Evolutionary conservation across 73 alveolate species (phyloP), one percentile per base, ranked within the genome.

Genomic region (Uronychia binucleata): DNA sequence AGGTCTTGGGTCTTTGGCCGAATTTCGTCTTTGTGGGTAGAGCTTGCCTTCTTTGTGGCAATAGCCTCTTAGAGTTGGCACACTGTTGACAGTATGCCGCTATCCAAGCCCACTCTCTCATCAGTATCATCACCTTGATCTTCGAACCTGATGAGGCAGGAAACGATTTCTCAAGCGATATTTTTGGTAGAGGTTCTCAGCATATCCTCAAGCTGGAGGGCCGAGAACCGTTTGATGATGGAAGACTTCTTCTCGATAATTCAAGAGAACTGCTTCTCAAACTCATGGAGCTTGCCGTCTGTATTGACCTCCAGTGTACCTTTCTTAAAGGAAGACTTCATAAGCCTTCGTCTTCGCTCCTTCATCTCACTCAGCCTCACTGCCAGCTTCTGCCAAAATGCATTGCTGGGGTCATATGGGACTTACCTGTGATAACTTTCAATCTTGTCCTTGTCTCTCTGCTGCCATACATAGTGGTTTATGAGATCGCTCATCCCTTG

Each of bases 381-480:
- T 30, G 75, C 91, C 0, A 88, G 87, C 59, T 87, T 85, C 27
- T 46, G 81, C 92, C 95, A 89, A 57, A 27, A 81, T 26, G 28
- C 35, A 74, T 74, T 46, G n/a, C 67, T 46, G 19, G 19, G 19
- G 19, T 5, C 5, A 11, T 46, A 46, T 46, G 85, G 80, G 14
- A 59, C 77, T 67, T 74, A 26, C 33, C 79, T 77, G 77, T 28
- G 33, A 0, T 19, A 11, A 28, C 13, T 34, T 26, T 82, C 31
- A 5, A 25, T n/a, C 74, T 59, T 26, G 14, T 81, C 59, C 57
- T 77, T 29, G 34, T 57, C 91, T 76, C 82, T 28, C 25, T 81
- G 58, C 26, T 88, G 94, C 94, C 95, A 89, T 31, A 89, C 92
- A 29, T 85, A 58, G 33, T 89, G 95, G 32, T 79, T 77, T n/a